Base-by-base conservation (phyloP, 2,329 filamentous ascomycete genomes). In the Epichloe gansuensis region DNA sequence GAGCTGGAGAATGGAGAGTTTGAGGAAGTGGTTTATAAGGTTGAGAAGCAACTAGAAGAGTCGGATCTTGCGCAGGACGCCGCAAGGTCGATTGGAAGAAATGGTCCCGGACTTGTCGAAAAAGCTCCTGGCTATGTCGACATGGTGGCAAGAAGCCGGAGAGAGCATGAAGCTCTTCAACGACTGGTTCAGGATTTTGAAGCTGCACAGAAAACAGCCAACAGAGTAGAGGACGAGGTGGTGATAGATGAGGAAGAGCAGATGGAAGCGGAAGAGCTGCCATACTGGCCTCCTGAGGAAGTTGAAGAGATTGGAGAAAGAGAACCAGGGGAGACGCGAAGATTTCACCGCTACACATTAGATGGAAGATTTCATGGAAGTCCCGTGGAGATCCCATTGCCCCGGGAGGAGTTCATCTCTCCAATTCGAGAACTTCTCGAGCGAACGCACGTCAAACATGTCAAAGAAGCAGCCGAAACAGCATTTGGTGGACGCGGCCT, bases 401-500 rank as follows among this genome's bases (percentile, higher is more conserved):
- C 91, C 0, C 77, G 80, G 56, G 71, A 75, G n/a, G 73, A 78
- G 3, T 76, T 96, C 41, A 75, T 86, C 8, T 71, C 77, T 3
- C 89, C 89, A 0, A 82, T 95, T 17, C 74, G 79, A 2, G 68
- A 77, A 4, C 73, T 95, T 2, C 73, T 97, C 2, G 74, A 75
- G 13, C 73, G 83, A 51, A 79, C 81, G 51, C 79, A 88, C 53
- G 79, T 82, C 43, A 85, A 82, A 52, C 93, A 98, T 63, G 73
- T 97, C 35, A 74, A 76, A 36, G 77, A 84, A 52, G 77, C 85
- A 1, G 87, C 90, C 0, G 80, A 87, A 58, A 77, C 74, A 43
- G 75, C 80, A 1, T 91, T 95, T 63, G 91, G 90, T 43, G 91
- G 91, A 0, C 68, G 69, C 3, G 80, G 82, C 0, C 71, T 97